A percentile compares a stretch with the other conserved stretches of the same genome.
Conservation (phyloP, 23 red algal genomes). For the Gracilaria gracilis region DNA sequence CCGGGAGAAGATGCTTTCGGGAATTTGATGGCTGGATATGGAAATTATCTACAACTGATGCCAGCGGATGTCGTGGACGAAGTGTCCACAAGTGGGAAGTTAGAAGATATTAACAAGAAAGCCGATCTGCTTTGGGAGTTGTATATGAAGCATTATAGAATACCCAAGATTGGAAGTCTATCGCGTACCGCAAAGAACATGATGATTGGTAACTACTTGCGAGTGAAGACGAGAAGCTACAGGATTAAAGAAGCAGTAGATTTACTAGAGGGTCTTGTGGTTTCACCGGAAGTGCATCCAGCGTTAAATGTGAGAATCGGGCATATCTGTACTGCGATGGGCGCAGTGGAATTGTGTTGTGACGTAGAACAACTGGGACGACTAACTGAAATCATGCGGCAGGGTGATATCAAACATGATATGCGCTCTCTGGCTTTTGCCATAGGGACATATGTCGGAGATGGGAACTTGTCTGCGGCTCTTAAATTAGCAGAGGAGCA, state of each 20-base stretch:
- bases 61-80: constrained; percentile 1
- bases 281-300: not conserved
- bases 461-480: constrained; percentile 56
- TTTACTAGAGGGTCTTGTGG: constrained; percentile 34
- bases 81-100: not conserved
- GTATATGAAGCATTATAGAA: constrained; percentile 41
- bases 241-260: constrained; percentile 44
- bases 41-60: constrained; percentile 44
- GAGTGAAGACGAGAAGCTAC: constrained; percentile 50
- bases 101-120: constrained; percentile 39
- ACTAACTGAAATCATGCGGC: constrained; percentile 35
- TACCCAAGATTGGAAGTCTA: not conserved
- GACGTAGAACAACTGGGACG: constrained; percentile 48
- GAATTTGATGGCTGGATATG: constrained; percentile 58
- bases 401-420: constrained; percentile 40
- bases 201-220: constrained; percentile 48
- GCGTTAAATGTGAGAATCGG: constrained; percentile 7
- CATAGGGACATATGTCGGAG: constrained; percentile 50
- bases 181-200: not conserved
- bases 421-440: constrained; percentile 54
- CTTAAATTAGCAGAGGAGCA: constrained; percentile 29
- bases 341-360: constrained; percentile 50
- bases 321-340: constrained; percentile 39
- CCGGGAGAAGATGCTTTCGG: constrained; percentile 26
- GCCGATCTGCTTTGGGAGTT: constrained; percentile 45